Evolutionary conservation across 2,329 filamentous ascomycete species (phyloP), one percentile per base, ranked within the genome.

Genomic region (Juglanconis oblonga): DNA sequence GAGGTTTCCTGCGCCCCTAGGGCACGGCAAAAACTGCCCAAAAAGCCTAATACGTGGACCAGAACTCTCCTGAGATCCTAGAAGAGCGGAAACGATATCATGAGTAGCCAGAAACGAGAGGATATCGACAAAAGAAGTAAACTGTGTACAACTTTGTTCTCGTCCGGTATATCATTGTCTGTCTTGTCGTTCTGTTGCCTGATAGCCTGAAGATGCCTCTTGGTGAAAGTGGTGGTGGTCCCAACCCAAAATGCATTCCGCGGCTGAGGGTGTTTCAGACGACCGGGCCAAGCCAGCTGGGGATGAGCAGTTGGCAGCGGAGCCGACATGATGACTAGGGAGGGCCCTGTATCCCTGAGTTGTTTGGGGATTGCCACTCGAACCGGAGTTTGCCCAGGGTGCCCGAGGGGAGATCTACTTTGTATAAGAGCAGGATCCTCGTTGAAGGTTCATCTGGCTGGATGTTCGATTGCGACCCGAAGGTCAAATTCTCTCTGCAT

Each of bases 1-100:
- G 56, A 62, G 58, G 47, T 49, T 51, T 52, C 33, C 54, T 49
- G 49, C 33, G 49, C 13, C 49, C 31, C 40, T 36, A 48, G 48
- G 38, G 14, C 52, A 47, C 32, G 42, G 33, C 40, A 10, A 13
- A 8, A 47, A n/a, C 44, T 47, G 44, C 44, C 44, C 40, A 44
- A 17, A 47, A 47, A 47, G 17, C 4, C 9, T 47, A 32, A 13
- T 49, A 10, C 24, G 45, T 10, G 5, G 29, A 49, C 24, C 13
- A 14, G 3, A 24, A 33, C 31, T 32, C 11, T 9, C 47, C 13
- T 32, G 29, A 49, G 47, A 33, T 9, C 36, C 11, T 49, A 14
- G 5, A 47, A 24, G 44, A 47, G 36, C 36, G 8, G 36, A 13
- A 40, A 9, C 8, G 36, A 40, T 13, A 3, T 40, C 36, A 24